phyloP scores from a whole-genome alignment of 2,329 filamentous ascomycete species.

The Diaporthe sp. region DNA sequence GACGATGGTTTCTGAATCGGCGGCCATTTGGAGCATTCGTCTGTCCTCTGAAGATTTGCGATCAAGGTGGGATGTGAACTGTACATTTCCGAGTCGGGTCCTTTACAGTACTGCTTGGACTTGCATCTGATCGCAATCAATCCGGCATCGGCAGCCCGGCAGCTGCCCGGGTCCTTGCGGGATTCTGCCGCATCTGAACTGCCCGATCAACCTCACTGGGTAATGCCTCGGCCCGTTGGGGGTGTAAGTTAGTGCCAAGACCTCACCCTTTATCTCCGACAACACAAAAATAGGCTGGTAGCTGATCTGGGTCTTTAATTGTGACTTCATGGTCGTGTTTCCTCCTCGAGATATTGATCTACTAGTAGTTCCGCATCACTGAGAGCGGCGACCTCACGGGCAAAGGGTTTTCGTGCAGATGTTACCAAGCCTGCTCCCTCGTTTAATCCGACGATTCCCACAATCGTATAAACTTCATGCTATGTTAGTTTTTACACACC shows the following conservation, averaged over 20 bases:
- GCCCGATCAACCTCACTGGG: neutral
- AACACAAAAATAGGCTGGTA: neutral
- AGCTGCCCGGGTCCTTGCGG: neutral
- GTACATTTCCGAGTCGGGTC: neutral
- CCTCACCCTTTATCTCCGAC: neutral
- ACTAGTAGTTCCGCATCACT: too few species aligned
- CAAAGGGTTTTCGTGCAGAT: too few species aligned
- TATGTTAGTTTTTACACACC: too few species aligned
- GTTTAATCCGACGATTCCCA: too few species aligned
- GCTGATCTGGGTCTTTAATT: too few species aligned
- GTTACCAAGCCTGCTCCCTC: too few species aligned
- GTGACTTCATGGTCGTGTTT: too few species aligned
- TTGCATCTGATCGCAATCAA: neutral
- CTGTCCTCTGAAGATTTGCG: neutral
- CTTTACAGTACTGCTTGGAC: neutral
- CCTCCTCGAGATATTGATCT: too few species aligned
- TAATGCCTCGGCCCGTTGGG: neutral
- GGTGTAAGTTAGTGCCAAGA: neutral
- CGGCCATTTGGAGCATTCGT: conserved; percentile 19
- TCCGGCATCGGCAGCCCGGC: neutral
- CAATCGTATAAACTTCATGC: too few species aligned
- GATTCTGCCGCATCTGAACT: neutral
- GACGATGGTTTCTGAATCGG: conserved; percentile 41
- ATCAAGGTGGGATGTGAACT: neutral
- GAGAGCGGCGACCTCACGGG: too few species aligned